phyloP scores from a whole-genome alignment of 2,329 filamentous ascomycete species.

The Bipolaris cookei region DNA sequence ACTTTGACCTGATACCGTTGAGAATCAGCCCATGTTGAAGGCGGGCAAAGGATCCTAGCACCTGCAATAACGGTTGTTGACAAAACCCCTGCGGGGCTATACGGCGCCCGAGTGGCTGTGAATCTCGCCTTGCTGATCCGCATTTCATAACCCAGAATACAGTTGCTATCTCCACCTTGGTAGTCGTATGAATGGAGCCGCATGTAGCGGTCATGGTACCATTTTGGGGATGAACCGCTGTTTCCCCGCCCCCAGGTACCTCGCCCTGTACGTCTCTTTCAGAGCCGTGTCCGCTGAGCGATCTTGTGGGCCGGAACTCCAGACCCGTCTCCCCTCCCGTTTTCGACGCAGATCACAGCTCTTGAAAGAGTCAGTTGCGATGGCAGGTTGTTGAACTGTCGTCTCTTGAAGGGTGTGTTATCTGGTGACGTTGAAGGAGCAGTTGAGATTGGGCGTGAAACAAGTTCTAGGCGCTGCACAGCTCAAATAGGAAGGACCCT shows the following conservation, averaged over 20 bases:
- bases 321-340: slow-evolving; percentile 35
- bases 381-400: neutral
- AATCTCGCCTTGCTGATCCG: slow-evolving; percentile 31
- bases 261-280: slow-evolving; percentile 35
- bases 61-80: slow-evolving; percentile 24
- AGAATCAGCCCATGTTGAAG: slow-evolving; percentile 27
- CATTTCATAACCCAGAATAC: slow-evolving; percentile 34
- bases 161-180: slow-evolving; percentile 17
- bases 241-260: slow-evolving; percentile 29
- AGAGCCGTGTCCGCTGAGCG: slow-evolving; percentile 30
- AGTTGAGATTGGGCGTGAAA: neutral
- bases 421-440: neutral
- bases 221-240: slow-evolving; percentile 28
- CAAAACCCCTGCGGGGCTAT: slow-evolving; percentile 27
- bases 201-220: slow-evolving; percentile 8
- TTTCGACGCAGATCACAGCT: slow-evolving; percentile 39
- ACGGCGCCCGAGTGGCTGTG: slow-evolving; percentile 30
- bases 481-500: neutral
- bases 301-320: slow-evolving; percentile 22
- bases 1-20: slow-evolving; percentile 29
- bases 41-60: slow-evolving; percentile 20
- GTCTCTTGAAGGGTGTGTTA: neutral
- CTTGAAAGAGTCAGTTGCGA: slow-evolving; percentile 1
- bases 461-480: neutral
- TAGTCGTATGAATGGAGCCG: neutral